Percentiles rank a stretch among this genome's conserved stretches.
phyloP scores from a whole-genome alignment of 1,284 basidiomycete species.

The Pholiota adiposa region DNA sequence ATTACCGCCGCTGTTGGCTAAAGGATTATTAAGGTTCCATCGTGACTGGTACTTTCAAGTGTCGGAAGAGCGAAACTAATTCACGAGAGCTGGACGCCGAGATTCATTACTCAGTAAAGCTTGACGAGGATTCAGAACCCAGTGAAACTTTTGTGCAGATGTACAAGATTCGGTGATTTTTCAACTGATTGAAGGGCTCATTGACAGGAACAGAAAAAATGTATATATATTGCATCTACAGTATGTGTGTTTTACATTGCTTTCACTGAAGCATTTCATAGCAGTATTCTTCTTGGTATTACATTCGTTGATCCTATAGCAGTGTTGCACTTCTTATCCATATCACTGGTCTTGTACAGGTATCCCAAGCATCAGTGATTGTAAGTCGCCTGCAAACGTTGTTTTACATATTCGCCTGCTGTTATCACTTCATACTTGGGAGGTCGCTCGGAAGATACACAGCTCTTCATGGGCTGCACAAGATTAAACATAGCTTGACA shows the following conservation, averaged over 20 bases:
- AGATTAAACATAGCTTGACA: not conserved
- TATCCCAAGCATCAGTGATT: conserved; percentile 23
- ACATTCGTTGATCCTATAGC: too few relatives aligned
- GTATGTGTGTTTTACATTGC: conserved; percentile 42
- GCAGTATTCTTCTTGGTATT: conserved; percentile 22
- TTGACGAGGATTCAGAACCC: conserved; percentile 34
- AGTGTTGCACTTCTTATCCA: too few relatives aligned
- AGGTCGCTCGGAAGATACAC: conserved; percentile 65
- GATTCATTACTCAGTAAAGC: conserved; percentile 78
- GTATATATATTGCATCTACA: conserved; percentile 3
- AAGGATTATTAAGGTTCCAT: conserved; percentile 56
- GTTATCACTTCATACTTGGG: conserved; percentile 65
- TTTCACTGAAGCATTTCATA: conserved; percentile 32
- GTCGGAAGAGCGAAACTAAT: conserved; percentile 82
- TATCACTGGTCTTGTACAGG: too few relatives aligned
- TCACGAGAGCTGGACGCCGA: conserved; percentile 91
- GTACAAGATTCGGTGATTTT: conserved; percentile 69
- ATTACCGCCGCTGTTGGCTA: not conserved
- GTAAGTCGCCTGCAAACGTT: conserved; percentile 61
- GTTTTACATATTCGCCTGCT: conserved; percentile 71
- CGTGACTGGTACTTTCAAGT: conserved; percentile 84
- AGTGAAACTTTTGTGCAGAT: conserved; percentile 66
- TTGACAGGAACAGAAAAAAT: not conserved
- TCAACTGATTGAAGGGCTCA: not conserved
- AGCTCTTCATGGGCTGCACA: conserved; percentile 66